Percentiles rank a stretch among this genome's conserved stretches.
Conservation (phyloP, 2,329 filamentous ascomycete genomes). For the Talaromyces pinophilus region DNA sequence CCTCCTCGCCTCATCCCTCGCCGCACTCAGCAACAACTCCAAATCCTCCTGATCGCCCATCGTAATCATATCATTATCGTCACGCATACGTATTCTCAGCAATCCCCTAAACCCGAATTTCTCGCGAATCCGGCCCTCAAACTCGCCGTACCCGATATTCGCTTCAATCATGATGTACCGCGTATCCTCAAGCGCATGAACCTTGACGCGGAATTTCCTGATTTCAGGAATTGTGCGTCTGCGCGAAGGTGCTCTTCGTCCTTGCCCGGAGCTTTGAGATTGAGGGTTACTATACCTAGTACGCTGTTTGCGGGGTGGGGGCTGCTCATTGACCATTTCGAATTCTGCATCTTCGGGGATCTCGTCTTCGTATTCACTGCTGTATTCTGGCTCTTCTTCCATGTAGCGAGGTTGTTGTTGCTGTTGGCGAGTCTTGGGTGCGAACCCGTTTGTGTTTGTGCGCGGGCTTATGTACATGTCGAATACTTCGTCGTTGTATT, state of each 20-base stretch:
- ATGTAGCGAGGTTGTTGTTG: constrained; percentile 57
- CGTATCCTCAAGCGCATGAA: constrained; percentile 80
- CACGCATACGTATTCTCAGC: constrained; percentile 84
- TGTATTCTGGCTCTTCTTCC: constrained; percentile 73
- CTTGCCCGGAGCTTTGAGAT: neutral
- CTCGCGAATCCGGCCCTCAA: constrained; percentile 76
- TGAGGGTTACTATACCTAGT: neutral
- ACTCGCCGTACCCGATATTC: constrained; percentile 71
- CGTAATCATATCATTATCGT: constrained; percentile 91
- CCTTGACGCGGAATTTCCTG: constrained; percentile 83
- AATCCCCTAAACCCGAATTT: constrained; percentile 73
- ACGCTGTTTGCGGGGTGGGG: constrained; percentile 26
- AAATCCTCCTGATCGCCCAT: constrained; percentile 96
- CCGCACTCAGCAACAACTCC: constrained; percentile 76
- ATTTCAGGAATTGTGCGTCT: constrained; percentile 56
- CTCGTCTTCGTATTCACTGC: constrained; percentile 55
- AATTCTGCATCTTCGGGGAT: constrained; percentile 76
- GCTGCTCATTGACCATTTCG: constrained; percentile 67
- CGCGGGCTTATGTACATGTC: constrained; percentile 66
- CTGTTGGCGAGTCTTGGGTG: constrained; percentile 44
- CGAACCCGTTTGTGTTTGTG: constrained; percentile 37
- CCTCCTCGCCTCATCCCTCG: constrained; percentile 67
- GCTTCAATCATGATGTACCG: constrained; percentile 85
- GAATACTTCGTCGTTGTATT: constrained; percentile 53
- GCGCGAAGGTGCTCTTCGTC: constrained; percentile 1